A percentile compares a stretch with the other conserved stretches of the same genome.
These are phyloP conservation scores for Parasarocladium wereldwijsianum DNA, from an alignment of 2,329 filamentous ascomycete genomes.

Conservation along the genomic window DNA sequence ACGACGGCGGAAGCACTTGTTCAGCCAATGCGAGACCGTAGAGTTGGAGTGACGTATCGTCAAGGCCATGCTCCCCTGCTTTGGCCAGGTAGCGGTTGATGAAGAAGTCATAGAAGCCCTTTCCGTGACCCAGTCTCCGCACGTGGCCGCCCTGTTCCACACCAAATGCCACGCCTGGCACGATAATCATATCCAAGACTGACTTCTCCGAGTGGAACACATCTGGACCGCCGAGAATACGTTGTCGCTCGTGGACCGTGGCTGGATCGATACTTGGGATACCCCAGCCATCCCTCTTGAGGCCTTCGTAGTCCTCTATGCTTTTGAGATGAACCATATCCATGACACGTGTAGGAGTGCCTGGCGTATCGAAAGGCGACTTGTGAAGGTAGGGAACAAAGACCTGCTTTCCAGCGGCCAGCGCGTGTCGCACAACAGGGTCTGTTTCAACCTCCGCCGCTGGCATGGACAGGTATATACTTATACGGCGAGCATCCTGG, in stretches of 20 bases:
- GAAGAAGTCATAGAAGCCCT: constrained; percentile 95
- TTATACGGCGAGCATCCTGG: constrained; percentile 57
- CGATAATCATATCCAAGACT: constrained; percentile 69
- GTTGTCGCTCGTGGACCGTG: constrained; percentile 51
- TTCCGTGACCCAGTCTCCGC: constrained; percentile 78
- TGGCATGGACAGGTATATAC: constrained; percentile 90
- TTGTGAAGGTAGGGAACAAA: constrained; percentile 84
- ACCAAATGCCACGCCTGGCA: constrained; percentile 92
- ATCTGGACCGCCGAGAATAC: constrained; percentile 54
- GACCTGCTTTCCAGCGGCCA: constrained; percentile 65
- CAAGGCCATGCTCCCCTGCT: constrained; percentile 16
- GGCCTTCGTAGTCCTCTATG: constrained; percentile 60
- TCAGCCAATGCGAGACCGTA: constrained; percentile 75
- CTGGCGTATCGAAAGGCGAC: constrained; percentile 26
- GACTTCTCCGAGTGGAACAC: constrained; percentile 23
- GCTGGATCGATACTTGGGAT: constrained; percentile 70
- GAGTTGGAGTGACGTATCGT: constrained; percentile 29
- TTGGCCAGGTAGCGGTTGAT: constrained; percentile 54
- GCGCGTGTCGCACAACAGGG: constrained; percentile 66
- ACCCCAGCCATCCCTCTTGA: constrained; percentile 75
- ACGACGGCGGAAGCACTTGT: constrained; percentile 53
- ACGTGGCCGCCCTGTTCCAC: constrained; percentile 37
- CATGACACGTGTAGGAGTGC: constrained; percentile 59
- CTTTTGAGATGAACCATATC: constrained; percentile 78
- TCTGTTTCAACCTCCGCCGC: constrained; percentile 73